Conservation (phyloP, 2,329 filamentous ascomycete species). For the Tolypocladium album region DNA sequence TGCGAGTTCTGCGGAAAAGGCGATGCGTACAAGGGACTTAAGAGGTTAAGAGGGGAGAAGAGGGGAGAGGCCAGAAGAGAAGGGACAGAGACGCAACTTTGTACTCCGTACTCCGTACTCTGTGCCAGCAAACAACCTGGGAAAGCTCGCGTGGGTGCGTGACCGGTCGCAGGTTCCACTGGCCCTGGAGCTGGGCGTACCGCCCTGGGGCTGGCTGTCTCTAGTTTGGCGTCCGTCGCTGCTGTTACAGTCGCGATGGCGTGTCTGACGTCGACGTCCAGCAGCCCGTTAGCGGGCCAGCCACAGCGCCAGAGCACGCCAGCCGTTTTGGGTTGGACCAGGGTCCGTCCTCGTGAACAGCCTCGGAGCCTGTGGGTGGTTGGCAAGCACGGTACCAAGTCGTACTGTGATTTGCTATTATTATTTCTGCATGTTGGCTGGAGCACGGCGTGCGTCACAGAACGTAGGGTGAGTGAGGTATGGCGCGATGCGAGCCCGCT, state of each 20-base stretch:
- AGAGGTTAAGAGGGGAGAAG: conserved; percentile 1
- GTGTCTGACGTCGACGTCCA: background rate
- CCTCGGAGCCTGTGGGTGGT: background rate
- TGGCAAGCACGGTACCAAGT: background rate
- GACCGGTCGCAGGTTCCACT: background rate
- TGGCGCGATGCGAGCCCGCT: background rate
- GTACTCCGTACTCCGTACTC: background rate
- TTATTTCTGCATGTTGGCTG: background rate
- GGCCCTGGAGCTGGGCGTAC: background rate
- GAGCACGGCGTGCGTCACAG: background rate
- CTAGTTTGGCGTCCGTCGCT: background rate
- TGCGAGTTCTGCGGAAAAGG: background rate
- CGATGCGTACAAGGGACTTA: background rate
- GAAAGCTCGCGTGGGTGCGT: conserved; percentile 1
- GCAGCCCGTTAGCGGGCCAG: background rate
- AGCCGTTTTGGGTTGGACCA: background rate
- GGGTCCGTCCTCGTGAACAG: background rate
- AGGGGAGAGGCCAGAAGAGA: background rate
- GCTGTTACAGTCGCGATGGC: background rate
- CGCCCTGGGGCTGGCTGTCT: too few relatives aligned
- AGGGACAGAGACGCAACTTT: conserved; percentile 2
- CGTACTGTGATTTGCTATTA: background rate
- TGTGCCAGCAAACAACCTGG: background rate
- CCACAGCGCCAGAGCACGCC: background rate
- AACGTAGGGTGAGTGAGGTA: background rate